Evolutionary conservation across 2,329 filamentous ascomycete species (phyloP).

Genomic region (Curvularia verruculosa): DNA sequence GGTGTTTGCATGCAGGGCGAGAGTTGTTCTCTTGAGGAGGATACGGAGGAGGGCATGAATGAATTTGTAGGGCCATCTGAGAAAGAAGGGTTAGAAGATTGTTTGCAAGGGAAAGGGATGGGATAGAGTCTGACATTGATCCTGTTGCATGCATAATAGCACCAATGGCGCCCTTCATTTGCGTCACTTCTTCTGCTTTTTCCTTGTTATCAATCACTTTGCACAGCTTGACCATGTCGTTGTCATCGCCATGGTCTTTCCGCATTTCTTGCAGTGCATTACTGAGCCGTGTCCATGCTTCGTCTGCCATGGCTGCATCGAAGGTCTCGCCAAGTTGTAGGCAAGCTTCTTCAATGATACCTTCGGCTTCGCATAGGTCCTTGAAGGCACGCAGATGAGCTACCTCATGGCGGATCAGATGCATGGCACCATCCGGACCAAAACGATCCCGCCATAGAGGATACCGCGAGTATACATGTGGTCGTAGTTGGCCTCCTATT

Average conservation of each 20-base stretch:
- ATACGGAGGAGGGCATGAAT: constrained; percentile 18
- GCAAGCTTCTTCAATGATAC: constrained; percentile 17
- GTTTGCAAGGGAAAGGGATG: neutral
- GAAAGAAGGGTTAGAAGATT: neutral
- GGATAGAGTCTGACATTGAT: constrained; percentile 11
- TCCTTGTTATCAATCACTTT: constrained; percentile 5
- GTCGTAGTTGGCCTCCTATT: constrained; percentile 21
- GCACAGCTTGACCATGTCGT: constrained; percentile 15
- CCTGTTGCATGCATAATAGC: constrained; percentile 16
- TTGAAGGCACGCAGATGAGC: constrained; percentile 17
- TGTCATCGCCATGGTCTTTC: constrained; percentile 15
- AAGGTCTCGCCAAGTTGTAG: constrained; percentile 21
- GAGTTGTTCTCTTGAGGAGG: constrained; percentile 6
- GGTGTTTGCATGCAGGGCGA: constrained; percentile 13
- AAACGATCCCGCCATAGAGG: constrained; percentile 14
- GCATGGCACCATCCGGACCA: constrained; percentile 18
- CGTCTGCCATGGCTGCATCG: constrained; percentile 23
- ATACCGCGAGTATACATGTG: constrained; percentile 22
- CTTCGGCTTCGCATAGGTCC: constrained; percentile 13
- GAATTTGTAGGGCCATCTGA: constrained; percentile 23
- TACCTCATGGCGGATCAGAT: constrained; percentile 18
- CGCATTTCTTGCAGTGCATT: constrained; percentile 17
- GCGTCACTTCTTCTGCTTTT: constrained; percentile 14
- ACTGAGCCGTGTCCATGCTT: constrained; percentile 18
- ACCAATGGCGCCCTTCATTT: constrained; percentile 18